A percentile compares a stretch with the other conserved stretches of the same genome.
Evolutionary conservation across 768 basidiomycete species (phyloP).

Genomic region (Cystobasidium onofrii): DNA sequence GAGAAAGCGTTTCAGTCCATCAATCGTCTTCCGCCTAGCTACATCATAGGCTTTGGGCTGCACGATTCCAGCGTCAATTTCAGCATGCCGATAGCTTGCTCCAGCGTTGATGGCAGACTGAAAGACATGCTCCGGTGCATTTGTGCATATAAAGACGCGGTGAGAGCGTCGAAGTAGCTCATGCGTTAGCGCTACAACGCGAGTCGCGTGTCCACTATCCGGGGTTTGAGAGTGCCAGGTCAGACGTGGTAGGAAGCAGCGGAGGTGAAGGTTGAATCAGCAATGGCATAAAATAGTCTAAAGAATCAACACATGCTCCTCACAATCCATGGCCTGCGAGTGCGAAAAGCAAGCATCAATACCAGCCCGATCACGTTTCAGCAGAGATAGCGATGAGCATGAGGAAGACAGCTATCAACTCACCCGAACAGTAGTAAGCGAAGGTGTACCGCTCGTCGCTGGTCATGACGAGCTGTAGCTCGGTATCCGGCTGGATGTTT

Average conservation of each 20-base stretch:
- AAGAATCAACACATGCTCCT: neutral
- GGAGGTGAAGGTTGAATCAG: neutral
- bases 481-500: neutral
- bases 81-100: conserved; percentile 60
- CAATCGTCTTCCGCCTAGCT: conserved; percentile 62
- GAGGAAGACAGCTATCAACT: neutral
- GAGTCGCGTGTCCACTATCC: conserved; percentile 62
- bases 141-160: conserved; percentile 60
- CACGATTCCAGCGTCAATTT: conserved; percentile 70
- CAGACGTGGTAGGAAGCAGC: neutral
- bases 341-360: neutral
- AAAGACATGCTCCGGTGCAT: conserved; percentile 66
- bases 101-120: conserved; percentile 57
- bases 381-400: neutral
- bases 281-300: neutral
- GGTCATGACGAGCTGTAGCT: neutral
- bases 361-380: neutral
- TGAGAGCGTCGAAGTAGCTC: conserved; percentile 54
- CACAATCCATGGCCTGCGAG: conserved; percentile 38
- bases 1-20: conserved; percentile 58
- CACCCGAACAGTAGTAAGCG: conserved; percentile 30
- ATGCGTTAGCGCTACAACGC: conserved; percentile 64
- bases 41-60: conserved; percentile 73
- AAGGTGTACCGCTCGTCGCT: conserved; percentile 6
- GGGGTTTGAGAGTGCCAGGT: neutral